phyloP scores from a whole-genome alignment of 2,329 filamentous ascomycete species.

The Aspergillus sp. region DNA sequence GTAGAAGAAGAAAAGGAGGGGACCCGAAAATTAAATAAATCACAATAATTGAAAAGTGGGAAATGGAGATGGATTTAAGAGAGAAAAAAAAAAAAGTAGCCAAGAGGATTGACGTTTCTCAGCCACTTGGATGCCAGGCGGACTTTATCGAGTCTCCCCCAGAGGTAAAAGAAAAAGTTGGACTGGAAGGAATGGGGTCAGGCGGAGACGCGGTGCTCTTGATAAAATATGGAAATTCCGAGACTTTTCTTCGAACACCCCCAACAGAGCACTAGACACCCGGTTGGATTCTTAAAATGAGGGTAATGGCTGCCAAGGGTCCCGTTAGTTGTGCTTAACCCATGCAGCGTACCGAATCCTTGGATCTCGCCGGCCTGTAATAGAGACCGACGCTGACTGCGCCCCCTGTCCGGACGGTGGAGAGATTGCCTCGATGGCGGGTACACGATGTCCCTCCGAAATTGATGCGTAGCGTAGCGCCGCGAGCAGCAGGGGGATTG shows the following conservation, averaged over 20 bases:
- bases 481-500: slow-evolving; percentile 13
- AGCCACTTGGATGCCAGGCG: background rate
- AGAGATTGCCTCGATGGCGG: slow-evolving; percentile 17
- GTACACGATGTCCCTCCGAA: slow-evolving; percentile 15
- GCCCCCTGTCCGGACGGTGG: slow-evolving; percentile 17
- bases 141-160: background rate
- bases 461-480: slow-evolving; percentile 16
- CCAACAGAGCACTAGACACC: slow-evolving; percentile 21
- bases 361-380: slow-evolving; percentile 21
- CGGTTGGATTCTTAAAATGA: slow-evolving; percentile 19
- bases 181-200: background rate
- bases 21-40: background rate
- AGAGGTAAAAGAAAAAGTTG: background rate
- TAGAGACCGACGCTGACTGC: slow-evolving; percentile 17
- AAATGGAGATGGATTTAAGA: background rate
- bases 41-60: background rate
- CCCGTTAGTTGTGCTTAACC: slow-evolving; percentile 21
- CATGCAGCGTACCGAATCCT: slow-evolving; percentile 26
- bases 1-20: background rate
- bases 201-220: slow-evolving; percentile 6
- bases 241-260: slow-evolving; percentile 11
- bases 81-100: background rate
- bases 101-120: slow-evolving; percentile 5
- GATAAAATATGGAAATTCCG: slow-evolving; percentile 8
- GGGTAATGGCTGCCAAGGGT: slow-evolving; percentile 16